A percentile compares a stretch with the other conserved stretches of the same genome.
Evolutionary conservation across 352 stramenopile genomes (phyloP).

Genomic region (Globisporangium polare): DNA sequence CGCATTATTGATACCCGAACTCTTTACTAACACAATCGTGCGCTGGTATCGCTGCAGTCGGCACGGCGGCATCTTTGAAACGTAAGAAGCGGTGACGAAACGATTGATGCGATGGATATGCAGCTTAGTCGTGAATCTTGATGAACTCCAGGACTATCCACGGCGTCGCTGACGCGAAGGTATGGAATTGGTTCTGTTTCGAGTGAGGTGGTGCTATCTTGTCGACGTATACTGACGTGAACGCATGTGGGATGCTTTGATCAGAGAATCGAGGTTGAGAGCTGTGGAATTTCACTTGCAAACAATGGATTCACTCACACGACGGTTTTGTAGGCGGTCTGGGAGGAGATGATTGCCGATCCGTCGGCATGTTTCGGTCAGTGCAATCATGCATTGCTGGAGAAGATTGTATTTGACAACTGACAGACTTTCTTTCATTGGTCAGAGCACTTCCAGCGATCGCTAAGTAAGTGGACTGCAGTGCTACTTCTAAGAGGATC

Average conservation of each 20-base stretch:
- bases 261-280: slow-evolving; percentile 10
- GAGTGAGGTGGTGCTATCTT: neutral
- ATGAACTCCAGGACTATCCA: slow-evolving; percentile 51
- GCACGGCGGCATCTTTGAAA: slow-evolving; percentile 56
- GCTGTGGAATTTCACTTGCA: neutral
- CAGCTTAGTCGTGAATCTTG: neutral
- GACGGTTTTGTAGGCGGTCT: slow-evolving; percentile 53
- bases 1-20: neutral
- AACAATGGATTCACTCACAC: neutral
- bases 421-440: neutral
- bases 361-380: slow-evolving; percentile 74
- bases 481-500: neutral
- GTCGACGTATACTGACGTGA: neutral
- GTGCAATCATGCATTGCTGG: neutral
- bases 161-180: slow-evolving; percentile 57
- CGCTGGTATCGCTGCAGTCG: slow-evolving; percentile 16
- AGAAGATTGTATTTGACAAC: neutral
- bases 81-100: slow-evolving; percentile 27
- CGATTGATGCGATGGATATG: neutral
- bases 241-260: neutral
- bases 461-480: slow-evolving; percentile 38
- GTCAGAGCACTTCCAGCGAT: slow-evolving; percentile 69
- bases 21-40: neutral
- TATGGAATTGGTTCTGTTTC: slow-evolving; percentile 7
- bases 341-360: slow-evolving; percentile 88